These are phyloP conservation scores for Juncus inflexus DNA, from an alignment of 176 grass and related monocot genomes.

Conservation along the genomic window DNA sequence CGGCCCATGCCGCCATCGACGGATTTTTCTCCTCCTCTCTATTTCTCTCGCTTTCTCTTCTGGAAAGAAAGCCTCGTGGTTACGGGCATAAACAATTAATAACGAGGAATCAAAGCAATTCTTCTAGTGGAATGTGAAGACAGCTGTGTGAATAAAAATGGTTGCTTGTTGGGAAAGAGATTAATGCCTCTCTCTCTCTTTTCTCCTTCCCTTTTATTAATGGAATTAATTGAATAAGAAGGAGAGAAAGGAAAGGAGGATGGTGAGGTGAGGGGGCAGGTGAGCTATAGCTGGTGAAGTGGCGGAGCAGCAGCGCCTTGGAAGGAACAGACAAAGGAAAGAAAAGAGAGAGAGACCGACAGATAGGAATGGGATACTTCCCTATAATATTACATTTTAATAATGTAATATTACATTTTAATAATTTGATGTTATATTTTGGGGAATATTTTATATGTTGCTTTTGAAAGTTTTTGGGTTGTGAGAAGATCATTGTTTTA, in stretches of 20 bases:
- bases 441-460: too few relatives aligned
- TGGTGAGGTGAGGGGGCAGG: conserved; percentile 17
- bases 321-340: not conserved
- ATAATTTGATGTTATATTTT: too few relatives aligned
- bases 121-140: not conserved
- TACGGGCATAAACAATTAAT: not conserved
- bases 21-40: not conserved
- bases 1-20: conserved; percentile 24
- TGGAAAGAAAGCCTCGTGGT: not conserved
- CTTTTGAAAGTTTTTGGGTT: not conserved
- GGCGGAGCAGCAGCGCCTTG: too few relatives aligned
- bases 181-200: not conserved
- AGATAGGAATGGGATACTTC: not conserved
- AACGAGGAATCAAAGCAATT: not conserved
- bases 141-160: conserved; percentile 25
- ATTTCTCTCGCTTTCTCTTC: not conserved
- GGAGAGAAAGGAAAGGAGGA: not conserved
- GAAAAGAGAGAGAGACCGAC: conserved; percentile 1
- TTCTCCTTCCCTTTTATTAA: not conserved
- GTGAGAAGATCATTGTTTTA: too few relatives aligned
- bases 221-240: conserved; percentile 1
- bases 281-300: not conserved
- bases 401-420: too few relatives aligned
- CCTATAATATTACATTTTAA: not conserved
- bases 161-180: conserved; percentile 25